A percentile compares a stretch with the other conserved stretches of the same genome.
Evolutionary conservation across 768 basidiomycete species (phyloP).

Genomic region (Amylocystis lapponica): DNA sequence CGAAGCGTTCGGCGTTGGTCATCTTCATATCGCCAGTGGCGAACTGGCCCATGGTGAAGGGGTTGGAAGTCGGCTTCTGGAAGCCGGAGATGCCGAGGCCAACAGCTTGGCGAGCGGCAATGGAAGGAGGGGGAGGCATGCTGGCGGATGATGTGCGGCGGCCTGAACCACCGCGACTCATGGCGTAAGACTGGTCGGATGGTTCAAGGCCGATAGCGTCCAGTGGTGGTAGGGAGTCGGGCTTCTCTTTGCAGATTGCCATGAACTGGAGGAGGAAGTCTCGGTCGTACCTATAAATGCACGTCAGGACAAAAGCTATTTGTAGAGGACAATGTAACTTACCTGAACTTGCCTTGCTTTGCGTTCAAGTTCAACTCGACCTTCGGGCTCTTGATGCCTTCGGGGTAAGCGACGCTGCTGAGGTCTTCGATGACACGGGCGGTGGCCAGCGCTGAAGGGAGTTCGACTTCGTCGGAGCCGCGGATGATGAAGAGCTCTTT

Average conservation of each 20-base stretch:
- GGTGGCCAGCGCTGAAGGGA: slow-evolving; percentile 69
- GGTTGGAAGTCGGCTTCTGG: slow-evolving; percentile 27
- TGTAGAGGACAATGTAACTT: slow-evolving; percentile 12
- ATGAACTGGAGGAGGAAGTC: slow-evolving; percentile 99
- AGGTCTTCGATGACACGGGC: slow-evolving; percentile 86
- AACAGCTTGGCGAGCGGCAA: slow-evolving; percentile 40
- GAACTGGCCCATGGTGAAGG: slow-evolving; percentile 69
- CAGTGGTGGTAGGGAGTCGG: slow-evolving; percentile 80
- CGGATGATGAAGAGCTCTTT: slow-evolving; percentile 87
- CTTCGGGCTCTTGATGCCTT: slow-evolving; percentile 74
- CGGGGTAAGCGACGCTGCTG: slow-evolving; percentile 70
- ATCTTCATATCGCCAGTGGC: slow-evolving; percentile 46
- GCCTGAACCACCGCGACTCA: slow-evolving; percentile 61
- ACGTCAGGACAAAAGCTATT: background rate
- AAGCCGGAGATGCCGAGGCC: slow-evolving; percentile 39
- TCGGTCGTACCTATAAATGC: slow-evolving; percentile 74
- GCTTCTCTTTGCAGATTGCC: slow-evolving; percentile 90
- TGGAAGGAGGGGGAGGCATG: slow-evolving; percentile 31
- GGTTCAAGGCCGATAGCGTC: slow-evolving; percentile 90
- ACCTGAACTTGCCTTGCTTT: slow-evolving; percentile 88
- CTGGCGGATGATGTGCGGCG: slow-evolving; percentile 46
- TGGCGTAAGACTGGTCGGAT: slow-evolving; percentile 41
- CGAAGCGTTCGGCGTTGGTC: slow-evolving; percentile 69
- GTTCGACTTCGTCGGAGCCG: slow-evolving; percentile 83
- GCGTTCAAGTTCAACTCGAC: slow-evolving; percentile 80